Base-by-base conservation (phyloP, 352 stramenopile species). In the Phytophthora sojae region DNA sequence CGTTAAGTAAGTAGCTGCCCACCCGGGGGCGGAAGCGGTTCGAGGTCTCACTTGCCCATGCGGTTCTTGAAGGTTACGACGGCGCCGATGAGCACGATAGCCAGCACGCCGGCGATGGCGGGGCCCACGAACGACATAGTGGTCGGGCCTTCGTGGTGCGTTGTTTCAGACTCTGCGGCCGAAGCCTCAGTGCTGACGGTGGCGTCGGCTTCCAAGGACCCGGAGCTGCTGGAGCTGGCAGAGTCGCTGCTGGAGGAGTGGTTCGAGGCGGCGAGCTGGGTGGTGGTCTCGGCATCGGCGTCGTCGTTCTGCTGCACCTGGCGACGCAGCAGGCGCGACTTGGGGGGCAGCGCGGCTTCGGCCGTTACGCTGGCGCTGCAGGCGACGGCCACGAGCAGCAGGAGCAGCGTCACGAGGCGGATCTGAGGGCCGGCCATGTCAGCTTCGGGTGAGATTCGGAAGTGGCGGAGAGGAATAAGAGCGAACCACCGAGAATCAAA, bases 51-150 rank as follows among this genome's bases (percentile, higher is more conserved):
- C 45, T 77, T 69, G 51, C 60, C 44, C 73, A 62, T 62, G 19
- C 75, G 77, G 56, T 83, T 75, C 69, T 82, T 76, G 69, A 89
- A 90, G n/a, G 73, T 73, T 53, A 90, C 71, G 69, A 88, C 79
- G 19, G 69, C 77, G 29, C 82, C 82, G 57, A 90, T 87, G 45
- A 90, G 76, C 37, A 88, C 61, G 25, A 90, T 85, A 49, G 80
- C 80, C 26, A 90, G 52, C 26, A 80, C 78, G 21, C 82, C 82
- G 26, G 75, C 78, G 32, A 81, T 47, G 1, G 84, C 62, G 17
- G 82, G 82, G 1, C 82, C 82, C 3, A 77, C 63, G 60, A 88
- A 87, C 53, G 69, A 73, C 66, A 77, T 78, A 25, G 60, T 50
- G 19, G 62, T 65, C 4, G 75, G 75, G 2, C 58, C 64, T 11